These are phyloP conservation scores for Dactylorhiza incarnata DNA, from an alignment of 106 monocot species.

Conservation along the genomic window DNA sequence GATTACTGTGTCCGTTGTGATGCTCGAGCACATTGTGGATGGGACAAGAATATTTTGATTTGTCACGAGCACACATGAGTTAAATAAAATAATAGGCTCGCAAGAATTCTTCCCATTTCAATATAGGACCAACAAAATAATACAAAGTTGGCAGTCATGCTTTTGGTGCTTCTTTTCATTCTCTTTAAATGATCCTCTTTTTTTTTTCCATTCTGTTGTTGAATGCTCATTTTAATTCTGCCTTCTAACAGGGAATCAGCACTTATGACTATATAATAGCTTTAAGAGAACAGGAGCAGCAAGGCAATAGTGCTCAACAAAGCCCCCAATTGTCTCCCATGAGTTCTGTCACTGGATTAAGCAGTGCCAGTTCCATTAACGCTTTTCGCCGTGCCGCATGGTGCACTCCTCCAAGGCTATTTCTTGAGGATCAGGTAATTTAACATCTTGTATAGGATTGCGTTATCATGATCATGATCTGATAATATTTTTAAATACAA, in stretches of 20 bases:
- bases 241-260: constrained; percentile 38
- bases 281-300: constrained; percentile 53
- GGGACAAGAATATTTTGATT: no score
- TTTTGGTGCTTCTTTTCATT: not conserved
- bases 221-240: not conserved
- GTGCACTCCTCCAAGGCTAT: constrained; percentile 53
- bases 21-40: no score
- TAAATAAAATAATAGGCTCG: not conserved
- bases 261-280: constrained; percentile 63
- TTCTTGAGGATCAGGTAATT: constrained; percentile 49
- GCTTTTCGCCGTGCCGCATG: constrained; percentile 37
- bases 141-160: not conserved
- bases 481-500: not conserved
- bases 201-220: not conserved
- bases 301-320: constrained; percentile 27
- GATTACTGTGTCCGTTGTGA: not conserved
- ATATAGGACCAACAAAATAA: no score
- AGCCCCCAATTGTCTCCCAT: constrained; percentile 42
- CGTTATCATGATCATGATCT: not conserved
- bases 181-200: not conserved
- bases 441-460: constrained; percentile 4
- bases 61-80: not conserved
- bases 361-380: constrained; percentile 47
- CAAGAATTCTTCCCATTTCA: constrained; percentile 1
- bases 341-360: constrained; percentile 50